Base-by-base conservation (phyloP, 345 rosid species). In the Hypericum androsaemum region DNA sequence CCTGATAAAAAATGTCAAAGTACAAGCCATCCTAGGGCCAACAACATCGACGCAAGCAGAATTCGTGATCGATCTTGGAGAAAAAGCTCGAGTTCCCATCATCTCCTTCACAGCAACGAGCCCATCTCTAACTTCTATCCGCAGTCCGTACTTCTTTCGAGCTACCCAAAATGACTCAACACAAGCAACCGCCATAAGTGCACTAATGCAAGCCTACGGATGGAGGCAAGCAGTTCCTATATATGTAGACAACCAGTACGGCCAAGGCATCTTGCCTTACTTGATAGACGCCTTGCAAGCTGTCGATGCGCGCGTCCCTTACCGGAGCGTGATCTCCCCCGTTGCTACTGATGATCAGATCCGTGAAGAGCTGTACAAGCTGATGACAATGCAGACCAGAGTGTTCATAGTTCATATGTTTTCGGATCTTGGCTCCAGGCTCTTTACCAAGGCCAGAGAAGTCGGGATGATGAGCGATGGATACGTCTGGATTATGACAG, bases 21-120 rank as follows among this genome's bases (percentile, higher is more conserved):
- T 46, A 5, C 22, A 46, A 5, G 49, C 49, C 3, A 46, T 46
- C 12, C 13, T 46, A 5, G 49, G 49, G 1, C 49, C 49, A 13
- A 15, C 14, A 46, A 46, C 49, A 46, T 46, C 49, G 13, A 46
- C 17, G 49, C 49, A 46, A 10, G 49, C 49, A 16, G 17, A 46
- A 7, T 46, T 46, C 49, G 8, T 46, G 22, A 46, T 46, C 12
- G 16, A 0, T 2, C 7, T 46, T 1, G 49, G 75, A 72, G 61
- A 39, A 12, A 48, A 32, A 49, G 49, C 56, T 41, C 56, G 37
- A 7, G 41, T 59, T 10, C 54, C 62, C 8, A 10, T 58, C 5
- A 41, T 58, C 15, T 58, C 64, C 12, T 60, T 51, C 46, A 41
- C 57, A 13, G 57, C 64, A 11, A 6, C 64, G 16, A 52, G 64